phyloP scores from a whole-genome alignment of 768 basidiomycete species.

The Mycena rebaudengoi region DNA sequence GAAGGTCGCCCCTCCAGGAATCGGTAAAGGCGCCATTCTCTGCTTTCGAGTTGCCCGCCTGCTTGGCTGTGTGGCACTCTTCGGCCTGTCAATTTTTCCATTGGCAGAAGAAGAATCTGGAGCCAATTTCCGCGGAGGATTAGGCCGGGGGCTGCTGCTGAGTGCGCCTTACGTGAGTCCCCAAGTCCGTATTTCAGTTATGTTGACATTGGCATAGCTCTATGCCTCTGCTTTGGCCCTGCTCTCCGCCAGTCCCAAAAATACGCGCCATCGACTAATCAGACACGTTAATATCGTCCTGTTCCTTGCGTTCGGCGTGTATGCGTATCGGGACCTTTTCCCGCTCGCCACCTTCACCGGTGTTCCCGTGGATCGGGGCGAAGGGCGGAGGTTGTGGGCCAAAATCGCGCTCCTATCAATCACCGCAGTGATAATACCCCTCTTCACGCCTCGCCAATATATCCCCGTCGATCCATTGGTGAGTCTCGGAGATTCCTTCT shows the following conservation, averaged over 20 bases:
- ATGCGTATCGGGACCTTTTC: slow-evolving; percentile 63
- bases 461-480: slow-evolving; percentile 61
- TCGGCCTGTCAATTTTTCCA: slow-evolving; percentile 54
- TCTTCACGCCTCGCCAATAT: slow-evolving; percentile 64
- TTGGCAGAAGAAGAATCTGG: slow-evolving; percentile 40
- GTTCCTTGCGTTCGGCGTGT: slow-evolving; percentile 55
- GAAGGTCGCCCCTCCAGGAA: not conserved
- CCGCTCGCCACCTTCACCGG: slow-evolving; percentile 64
- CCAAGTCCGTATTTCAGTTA: not conserved
- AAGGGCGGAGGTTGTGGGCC: slow-evolving; percentile 59
- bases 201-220: slow-evolving; percentile 32
- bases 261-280: slow-evolving; percentile 45
- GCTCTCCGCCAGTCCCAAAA: slow-evolving; percentile 45
- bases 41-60: slow-evolving; percentile 54
- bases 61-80: slow-evolving; percentile 52
- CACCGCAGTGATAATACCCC: slow-evolving; percentile 58
- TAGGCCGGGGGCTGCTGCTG: not conserved
- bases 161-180: slow-evolving; percentile 19
- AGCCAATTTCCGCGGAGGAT: too few species aligned
- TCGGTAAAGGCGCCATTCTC: slow-evolving; percentile 44
- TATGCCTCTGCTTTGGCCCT: slow-evolving; percentile 54
- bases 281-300: slow-evolving; percentile 58
- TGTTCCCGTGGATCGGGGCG: slow-evolving; percentile 53
- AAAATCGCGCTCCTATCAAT: slow-evolving; percentile 55
- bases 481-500: not conserved